A percentile compares a stretch with the other conserved stretches of the same genome.
Conservation (phyloP, 192 early-diverging fungal genomes). For the Linnemannia elongata region DNA sequence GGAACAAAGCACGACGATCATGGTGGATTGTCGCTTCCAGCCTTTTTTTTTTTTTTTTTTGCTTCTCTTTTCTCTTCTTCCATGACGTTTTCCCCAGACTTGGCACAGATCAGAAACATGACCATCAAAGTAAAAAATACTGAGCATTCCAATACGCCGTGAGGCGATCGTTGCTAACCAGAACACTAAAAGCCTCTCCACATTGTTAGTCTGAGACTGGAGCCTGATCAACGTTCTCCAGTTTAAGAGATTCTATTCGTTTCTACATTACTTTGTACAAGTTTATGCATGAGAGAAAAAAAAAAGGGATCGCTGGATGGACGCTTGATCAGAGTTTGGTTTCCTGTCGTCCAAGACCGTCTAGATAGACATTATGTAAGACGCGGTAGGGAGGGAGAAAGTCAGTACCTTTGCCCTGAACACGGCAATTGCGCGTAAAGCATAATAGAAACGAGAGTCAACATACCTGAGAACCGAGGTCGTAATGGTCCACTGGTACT, state of each 20-base stretch:
- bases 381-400: neutral
- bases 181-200: neutral
- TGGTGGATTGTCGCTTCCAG: too few relatives aligned
- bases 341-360: slow-evolving; percentile 42
- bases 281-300: too few relatives aligned
- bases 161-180: neutral
- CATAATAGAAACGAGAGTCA: neutral
- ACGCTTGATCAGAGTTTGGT: slow-evolving; percentile 29
- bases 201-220: neutral
- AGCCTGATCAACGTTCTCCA: neutral
- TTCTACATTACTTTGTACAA: neutral
- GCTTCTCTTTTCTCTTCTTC: neutral
- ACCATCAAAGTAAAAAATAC: neutral
- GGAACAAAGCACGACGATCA: too few relatives aligned
- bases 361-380: slow-evolving; percentile 11
- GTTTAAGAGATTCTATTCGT: too few relatives aligned
- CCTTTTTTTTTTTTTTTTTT: too few relatives aligned
- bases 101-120: neutral
- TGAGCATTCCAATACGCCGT: neutral
- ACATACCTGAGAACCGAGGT: slow-evolving; percentile 44
- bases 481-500: slow-evolving; percentile 32
- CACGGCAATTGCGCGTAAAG: neutral
- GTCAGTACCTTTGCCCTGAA: neutral
- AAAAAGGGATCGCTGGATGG: neutral
- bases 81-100: neutral